These are phyloP conservation scores for Taiozyma sp. DNA, from an alignment of 1,139 yeast genomes.

Conservation along the genomic window DNA sequence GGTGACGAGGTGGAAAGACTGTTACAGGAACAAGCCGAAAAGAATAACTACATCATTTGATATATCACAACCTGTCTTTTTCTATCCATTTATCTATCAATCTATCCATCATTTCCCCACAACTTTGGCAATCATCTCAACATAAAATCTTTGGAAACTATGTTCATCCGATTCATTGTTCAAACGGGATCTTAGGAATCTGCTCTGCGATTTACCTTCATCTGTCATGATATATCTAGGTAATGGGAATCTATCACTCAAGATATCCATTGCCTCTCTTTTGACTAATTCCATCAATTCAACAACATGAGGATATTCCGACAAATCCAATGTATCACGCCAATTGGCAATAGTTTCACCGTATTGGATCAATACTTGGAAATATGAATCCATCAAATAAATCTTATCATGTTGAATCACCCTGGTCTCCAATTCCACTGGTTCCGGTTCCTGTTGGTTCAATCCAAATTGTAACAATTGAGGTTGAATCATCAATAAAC, in stretches of 20 bases:
- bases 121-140: neutral
- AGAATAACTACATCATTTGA: slow-evolving; percentile 23
- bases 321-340: slow-evolving; percentile 57
- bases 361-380: slow-evolving; percentile 61
- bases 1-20: slow-evolving; percentile 80
- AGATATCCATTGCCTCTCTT: slow-evolving; percentile 51
- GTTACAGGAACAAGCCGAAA: slow-evolving; percentile 64
- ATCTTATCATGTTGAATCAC: slow-evolving; percentile 55
- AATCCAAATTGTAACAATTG: slow-evolving; percentile 38
- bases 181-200: slow-evolving; percentile 60
- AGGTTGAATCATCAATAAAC: slow-evolving; percentile 63
- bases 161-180: slow-evolving; percentile 26
- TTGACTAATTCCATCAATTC: slow-evolving; percentile 53
- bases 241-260: slow-evolving; percentile 49
- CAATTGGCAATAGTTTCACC: slow-evolving; percentile 59
- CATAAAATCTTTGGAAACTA: slow-evolving; percentile 4
- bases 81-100: no score
- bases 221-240: slow-evolving; percentile 64
- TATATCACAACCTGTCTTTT: neutral
- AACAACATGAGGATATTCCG: slow-evolving; percentile 53
- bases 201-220: slow-evolving; percentile 65
- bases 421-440: slow-evolving; percentile 46
- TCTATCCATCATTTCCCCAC: neutral
- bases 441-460: neutral
- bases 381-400: slow-evolving; percentile 57